Base-by-base conservation (phyloP, 1,284 basidiomycete genomes). In the Trichosporon sp. region DNA sequence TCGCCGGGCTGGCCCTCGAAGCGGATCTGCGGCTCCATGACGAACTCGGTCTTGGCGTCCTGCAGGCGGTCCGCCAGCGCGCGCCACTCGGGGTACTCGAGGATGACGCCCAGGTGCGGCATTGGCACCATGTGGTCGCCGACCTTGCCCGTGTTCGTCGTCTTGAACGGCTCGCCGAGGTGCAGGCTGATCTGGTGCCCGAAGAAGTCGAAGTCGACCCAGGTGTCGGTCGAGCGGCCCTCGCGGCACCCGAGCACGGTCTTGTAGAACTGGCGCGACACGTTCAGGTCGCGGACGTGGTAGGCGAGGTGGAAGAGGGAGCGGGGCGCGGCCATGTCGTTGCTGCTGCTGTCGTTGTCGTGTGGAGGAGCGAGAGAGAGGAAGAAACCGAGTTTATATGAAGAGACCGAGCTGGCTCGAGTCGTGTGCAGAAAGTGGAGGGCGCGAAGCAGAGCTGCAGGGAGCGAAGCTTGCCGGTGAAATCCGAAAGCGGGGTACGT, bases 131-230 rank as follows among this genome's bases (percentile, higher is more conserved):
- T 68, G 71, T 72, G 71, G 66, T 72, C 68, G 68, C 71, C 71
- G 44, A 72, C 71, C 51, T 68, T 68, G 64, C 71, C 71, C 9
- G 71, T 72, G 68, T 72, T 70, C 53, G 68, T 65, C 11, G 71
- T 72, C 62, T 29, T 25, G 56, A 72, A 72, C 18, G 71, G 71
- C 68, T 72, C 71, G 60, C 71, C 71, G 64, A 72, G 51, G 64
- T 72, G 71, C 29, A 72, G 71, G 34, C 35, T 53, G 65, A 72
- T 72, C 62, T 72, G 71, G 71, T 72, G 71, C 18, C 71, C 71
- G 68, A 72, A 72, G 35, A 72, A 72, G 71, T 72, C 68, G 11
- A 68, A 72, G 66, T 72, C 71, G 65, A 72, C 71, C 71, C 71
- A 72, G 13, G 71, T 72, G 7, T 65, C 68, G n/a, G 71, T 72